Conservation (phyloP, 768 basidiomycete genomes). For the Ramaria sp. region DNA sequence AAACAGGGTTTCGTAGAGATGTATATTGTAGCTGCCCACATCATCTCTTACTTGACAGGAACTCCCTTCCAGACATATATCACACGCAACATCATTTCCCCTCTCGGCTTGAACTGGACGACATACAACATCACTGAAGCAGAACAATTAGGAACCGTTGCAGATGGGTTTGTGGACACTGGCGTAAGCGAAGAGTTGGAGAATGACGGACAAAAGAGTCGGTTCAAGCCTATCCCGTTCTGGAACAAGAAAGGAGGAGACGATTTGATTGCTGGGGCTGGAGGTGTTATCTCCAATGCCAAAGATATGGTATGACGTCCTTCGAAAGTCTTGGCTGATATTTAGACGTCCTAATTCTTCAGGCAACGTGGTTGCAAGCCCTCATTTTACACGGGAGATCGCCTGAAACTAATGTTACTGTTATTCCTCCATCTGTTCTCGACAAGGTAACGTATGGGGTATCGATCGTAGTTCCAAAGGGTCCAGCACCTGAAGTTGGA, state of each 20-base stretch:
- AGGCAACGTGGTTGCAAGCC: slow-evolving; percentile 31
- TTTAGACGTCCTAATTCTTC: background rate
- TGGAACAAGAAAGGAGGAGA: slow-evolving; percentile 16
- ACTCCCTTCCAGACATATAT: slow-evolving; percentile 29
- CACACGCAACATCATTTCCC: slow-evolving; percentile 28
- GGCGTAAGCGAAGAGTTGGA: slow-evolving; percentile 20
- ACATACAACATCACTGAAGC: slow-evolving; percentile 28
- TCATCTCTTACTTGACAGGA: slow-evolving; percentile 24
- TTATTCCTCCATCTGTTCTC: slow-evolving; percentile 23
- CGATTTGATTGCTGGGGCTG: slow-evolving; percentile 25
- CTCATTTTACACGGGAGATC: slow-evolving; percentile 25
- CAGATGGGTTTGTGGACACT: slow-evolving; percentile 17
- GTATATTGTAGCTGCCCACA: background rate
- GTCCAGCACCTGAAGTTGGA: slow-evolving; percentile 15
- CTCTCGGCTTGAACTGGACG: slow-evolving; percentile 29
- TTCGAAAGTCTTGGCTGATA: background rate
- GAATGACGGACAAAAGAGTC: slow-evolving; percentile 16
- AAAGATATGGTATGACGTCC: slow-evolving; percentile 28
- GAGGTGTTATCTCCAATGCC: slow-evolving; percentile 31
- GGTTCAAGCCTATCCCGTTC: slow-evolving; percentile 17
- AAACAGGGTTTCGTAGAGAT: background rate
- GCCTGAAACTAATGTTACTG: slow-evolving; percentile 18
- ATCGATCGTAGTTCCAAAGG: background rate
- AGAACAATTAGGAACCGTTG: slow-evolving; percentile 17
- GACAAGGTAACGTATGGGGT: slow-evolving; percentile 23